These are phyloP conservation scores for Cryptosporidium viatorum DNA, from an alignment of 169 alveolate genomes.

Conservation along the genomic window DNA sequence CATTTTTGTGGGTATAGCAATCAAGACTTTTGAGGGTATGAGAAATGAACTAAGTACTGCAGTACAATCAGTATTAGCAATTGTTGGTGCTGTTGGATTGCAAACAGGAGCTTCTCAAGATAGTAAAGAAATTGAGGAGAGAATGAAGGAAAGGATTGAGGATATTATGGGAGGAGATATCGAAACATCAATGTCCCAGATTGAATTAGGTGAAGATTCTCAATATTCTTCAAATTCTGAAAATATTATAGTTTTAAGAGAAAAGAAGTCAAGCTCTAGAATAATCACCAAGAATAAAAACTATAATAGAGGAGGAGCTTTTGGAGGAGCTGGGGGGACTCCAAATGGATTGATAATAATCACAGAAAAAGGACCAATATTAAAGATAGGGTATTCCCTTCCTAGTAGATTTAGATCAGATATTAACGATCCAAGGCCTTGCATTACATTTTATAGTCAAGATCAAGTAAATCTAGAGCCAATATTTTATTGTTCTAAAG, in stretches of 20 bases:
- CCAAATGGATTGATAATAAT: not conserved
- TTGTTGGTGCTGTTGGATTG: slow-evolving; percentile 81
- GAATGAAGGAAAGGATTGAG: slow-evolving; percentile 79
- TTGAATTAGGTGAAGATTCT: slow-evolving; percentile 66
- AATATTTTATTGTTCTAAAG: slow-evolving; percentile 33
- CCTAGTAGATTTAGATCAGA: slow-evolving; percentile 76
- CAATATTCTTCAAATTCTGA: slow-evolving; percentile 18
- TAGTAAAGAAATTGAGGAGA: slow-evolving; percentile 75
- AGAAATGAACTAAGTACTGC: slow-evolving; percentile 81
- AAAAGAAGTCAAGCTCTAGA: slow-evolving; percentile 48
- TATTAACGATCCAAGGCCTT: slow-evolving; percentile 79
- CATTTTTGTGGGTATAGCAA: slow-evolving; percentile 79
- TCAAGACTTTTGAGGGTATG: slow-evolving; percentile 79
- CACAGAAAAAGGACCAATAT: slow-evolving; percentile 55
- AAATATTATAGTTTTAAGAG: not conserved
- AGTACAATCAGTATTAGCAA: slow-evolving; percentile 80
- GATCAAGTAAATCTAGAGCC: slow-evolving; percentile 77
- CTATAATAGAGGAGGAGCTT: not conserved
- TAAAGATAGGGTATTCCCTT: slow-evolving; percentile 74
- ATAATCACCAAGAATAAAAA: slow-evolving; percentile 14
- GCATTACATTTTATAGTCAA: slow-evolving; percentile 76
- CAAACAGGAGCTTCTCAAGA: slow-evolving; percentile 81
- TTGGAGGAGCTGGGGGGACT: not conserved
- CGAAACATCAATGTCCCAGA: slow-evolving; percentile 75
- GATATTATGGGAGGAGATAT: slow-evolving; percentile 80